Base-by-base conservation (phyloP, 345 rosid genomes). In the Bretschneidera sinensis region DNA sequence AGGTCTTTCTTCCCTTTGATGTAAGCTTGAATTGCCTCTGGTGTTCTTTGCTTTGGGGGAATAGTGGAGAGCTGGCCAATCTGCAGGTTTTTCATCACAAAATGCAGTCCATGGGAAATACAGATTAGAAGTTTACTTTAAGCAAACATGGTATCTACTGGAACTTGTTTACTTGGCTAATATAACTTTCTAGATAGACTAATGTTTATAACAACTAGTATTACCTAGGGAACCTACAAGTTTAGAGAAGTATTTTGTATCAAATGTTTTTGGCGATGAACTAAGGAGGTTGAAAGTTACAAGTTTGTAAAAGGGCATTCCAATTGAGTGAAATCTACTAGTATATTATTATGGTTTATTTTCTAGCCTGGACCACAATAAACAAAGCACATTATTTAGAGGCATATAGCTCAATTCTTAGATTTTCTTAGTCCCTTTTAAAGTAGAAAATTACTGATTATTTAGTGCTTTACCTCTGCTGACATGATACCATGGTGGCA, bases 401-500 rank as follows among this genome's bases (percentile, higher is more conserved):
- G n/a, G n/a, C n/a, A n/a, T 39, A 11, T 39, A 39, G 45, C 2
- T 39, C 45, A 1, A 39, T n/a, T n/a, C n/a, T n/a, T n/a, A n/a
- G n/a, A n/a, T 39, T 39, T 9, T 13, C 45, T 1, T 14, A 15
- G 34, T 53, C 33, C 11, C 21, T 24, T 53, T 15, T 54, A 4
- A 7, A 39, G 45, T 39, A 11, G 45, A 1, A 39, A 39, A 39
- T 7, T 11, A 14, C 45, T 5, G 11, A 39, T 48, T 48, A 48
- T 4, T 48, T 48, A n/a, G 8, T 48, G 48, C 63, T 57, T 55
- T 79, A 94, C 99, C 95, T 94, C 92, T 0, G 86, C 85, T 0
- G 96, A 94, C 79, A 81, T 55, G 39, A 94, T 75, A 24, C 97
- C 97, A 57, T 86, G 96, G 63, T 88, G 83, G 64, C 96, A 86